phyloP scores from a whole-genome alignment of 2,329 filamentous ascomycete genomes.

The Fusarium sp. region DNA sequence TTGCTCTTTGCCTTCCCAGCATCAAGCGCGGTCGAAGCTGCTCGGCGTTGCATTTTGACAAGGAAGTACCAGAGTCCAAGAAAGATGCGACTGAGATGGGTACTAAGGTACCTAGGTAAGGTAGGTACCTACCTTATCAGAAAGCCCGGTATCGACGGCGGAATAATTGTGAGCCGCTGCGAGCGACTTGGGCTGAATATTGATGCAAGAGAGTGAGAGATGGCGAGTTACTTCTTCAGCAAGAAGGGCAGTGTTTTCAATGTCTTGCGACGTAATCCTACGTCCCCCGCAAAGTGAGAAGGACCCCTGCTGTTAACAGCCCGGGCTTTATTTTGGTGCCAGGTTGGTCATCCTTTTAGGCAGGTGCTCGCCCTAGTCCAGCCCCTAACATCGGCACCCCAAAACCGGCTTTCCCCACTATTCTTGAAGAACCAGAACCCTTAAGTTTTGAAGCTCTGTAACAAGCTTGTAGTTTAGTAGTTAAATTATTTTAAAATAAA shows the following conservation, averaged over 20 bases:
- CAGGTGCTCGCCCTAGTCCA: constrained; percentile 14
- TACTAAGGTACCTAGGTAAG: background rate
- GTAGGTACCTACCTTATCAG: background rate
- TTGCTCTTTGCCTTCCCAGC: constrained; percentile 23
- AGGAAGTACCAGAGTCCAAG: background rate
- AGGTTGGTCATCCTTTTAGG: constrained; percentile 26
- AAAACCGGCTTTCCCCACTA: no score
- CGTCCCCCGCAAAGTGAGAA: constrained; percentile 32
- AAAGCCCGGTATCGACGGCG: background rate
- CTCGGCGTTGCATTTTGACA: constrained; percentile 36
- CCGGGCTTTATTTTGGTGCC: constrained; percentile 5
- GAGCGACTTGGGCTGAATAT: background rate
- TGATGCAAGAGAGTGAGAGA: background rate
- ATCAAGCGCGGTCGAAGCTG: constrained; percentile 1
- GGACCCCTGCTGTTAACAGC: constrained; percentile 23
- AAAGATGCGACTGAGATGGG: background rate
- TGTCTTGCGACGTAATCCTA: constrained; percentile 19
- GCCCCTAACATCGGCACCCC: background rate
- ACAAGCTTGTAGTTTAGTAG: no score
- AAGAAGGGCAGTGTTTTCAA: background rate
- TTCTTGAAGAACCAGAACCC: no score
- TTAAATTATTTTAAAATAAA: no score
- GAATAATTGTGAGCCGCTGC: background rate
- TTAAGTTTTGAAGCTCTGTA: no score
- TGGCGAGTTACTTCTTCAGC: background rate